phyloP scores from a whole-genome alignment of 495 filamentous ascomycete species.

The Xylaria bambusicola region DNA sequence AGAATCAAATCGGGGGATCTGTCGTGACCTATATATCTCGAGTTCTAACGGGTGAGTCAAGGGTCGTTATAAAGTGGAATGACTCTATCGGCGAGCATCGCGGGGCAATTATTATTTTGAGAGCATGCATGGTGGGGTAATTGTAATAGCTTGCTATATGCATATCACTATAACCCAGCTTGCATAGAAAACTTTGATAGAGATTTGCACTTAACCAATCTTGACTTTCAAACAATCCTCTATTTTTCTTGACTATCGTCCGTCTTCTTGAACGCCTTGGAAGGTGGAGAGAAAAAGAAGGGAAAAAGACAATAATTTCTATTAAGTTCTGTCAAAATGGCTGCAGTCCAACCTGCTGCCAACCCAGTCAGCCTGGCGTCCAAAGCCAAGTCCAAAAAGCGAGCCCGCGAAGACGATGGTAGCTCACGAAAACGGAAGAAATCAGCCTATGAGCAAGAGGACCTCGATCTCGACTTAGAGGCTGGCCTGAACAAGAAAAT shows the following conservation, averaged over 20 bases:
- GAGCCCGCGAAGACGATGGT: conserved; percentile 38
- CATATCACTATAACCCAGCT: conserved; percentile 26
- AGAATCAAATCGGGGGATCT: background rate
- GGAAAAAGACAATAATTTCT: background rate
- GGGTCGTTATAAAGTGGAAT: conserved; percentile 3
- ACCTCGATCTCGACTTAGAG: conserved; percentile 60
- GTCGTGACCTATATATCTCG: background rate
- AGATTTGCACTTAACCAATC: conserved; percentile 6
- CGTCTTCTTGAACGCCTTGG: background rate
- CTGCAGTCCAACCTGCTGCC: background rate
- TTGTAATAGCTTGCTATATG: conserved; percentile 11
- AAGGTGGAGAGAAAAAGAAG: too few species aligned
- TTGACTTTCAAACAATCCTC: background rate
- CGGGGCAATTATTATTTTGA: conserved; percentile 28
- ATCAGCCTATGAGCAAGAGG: conserved; percentile 55
- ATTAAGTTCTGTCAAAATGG: background rate
- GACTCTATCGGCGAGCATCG: conserved; percentile 30
- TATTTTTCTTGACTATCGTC: background rate
- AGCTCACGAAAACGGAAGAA: conserved; percentile 57
- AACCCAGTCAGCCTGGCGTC: conserved; percentile 8
- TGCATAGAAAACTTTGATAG: conserved; percentile 5
- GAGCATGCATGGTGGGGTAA: conserved; percentile 13
- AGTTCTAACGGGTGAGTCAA: background rate
- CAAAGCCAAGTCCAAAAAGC: conserved; percentile 41
- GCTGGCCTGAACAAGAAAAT: conserved; percentile 79